Evolutionary conservation across 2,329 filamentous ascomycete species (phyloP).

Genomic region (Emydomyces testavorans): DNA sequence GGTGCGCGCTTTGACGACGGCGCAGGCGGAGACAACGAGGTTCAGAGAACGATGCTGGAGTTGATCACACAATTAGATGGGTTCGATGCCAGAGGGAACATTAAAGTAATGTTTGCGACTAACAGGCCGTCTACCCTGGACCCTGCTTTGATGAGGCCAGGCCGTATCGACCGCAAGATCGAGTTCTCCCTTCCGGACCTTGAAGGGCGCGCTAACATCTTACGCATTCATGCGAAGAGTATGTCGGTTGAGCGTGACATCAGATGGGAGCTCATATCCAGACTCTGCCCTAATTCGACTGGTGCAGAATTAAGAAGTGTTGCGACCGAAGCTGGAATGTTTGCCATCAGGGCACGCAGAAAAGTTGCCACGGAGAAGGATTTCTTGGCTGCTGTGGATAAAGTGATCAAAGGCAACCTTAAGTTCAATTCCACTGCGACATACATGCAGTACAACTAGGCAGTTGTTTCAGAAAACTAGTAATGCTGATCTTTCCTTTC

Average conservation of each 20-base stretch:
- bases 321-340: constrained; percentile 97
- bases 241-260: constrained; percentile 99
- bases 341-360: constrained; percentile 81
- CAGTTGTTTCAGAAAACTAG: neutral
- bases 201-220: constrained; percentile 91
- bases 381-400: constrained; percentile 94
- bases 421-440: constrained; percentile 99
- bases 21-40: constrained; percentile 92
- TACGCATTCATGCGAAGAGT: constrained; percentile 97
- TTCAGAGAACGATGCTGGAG: constrained; percentile 95
- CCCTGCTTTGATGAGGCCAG: constrained; percentile 92
- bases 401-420: constrained; percentile 97
- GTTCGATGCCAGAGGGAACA: constrained; percentile 92
- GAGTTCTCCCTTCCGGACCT: constrained; percentile 96
- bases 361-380: constrained; percentile 99
- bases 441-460: constrained; percentile 98
- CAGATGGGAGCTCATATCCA: constrained; percentile 95
- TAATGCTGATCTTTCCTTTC: constrained; percentile 19
- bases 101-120: constrained; percentile 99
- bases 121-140: constrained; percentile 93
- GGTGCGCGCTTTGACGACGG: constrained; percentile 94
- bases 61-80: constrained; percentile 94
- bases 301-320: constrained; percentile 93
- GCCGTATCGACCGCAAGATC: constrained; percentile 96
- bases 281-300: constrained; percentile 92